These are phyloP conservation scores for Hemileccinum impolitum DNA, from an alignment of 768 basidiomycete genomes.

Conservation along the genomic window DNA sequence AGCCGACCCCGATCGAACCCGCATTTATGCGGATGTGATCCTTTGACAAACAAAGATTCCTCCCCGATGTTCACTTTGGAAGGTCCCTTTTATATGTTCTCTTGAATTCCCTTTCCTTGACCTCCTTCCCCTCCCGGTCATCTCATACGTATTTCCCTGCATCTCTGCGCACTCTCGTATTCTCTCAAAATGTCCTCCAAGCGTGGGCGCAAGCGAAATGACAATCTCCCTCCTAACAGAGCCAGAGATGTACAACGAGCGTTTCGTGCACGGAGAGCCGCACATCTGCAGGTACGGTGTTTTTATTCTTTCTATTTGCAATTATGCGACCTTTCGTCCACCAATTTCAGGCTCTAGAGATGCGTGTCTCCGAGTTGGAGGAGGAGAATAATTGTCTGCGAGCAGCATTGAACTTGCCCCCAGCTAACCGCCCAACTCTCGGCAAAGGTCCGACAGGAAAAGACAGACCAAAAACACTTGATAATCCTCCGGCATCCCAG, in stretches of 20 bases:
- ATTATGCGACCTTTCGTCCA: slow-evolving; percentile 33
- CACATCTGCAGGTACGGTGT: slow-evolving; percentile 70
- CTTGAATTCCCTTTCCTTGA: slow-evolving; percentile 34
- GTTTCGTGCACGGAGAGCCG: slow-evolving; percentile 84
- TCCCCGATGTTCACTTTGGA: slow-evolving; percentile 32
- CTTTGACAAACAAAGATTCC: slow-evolving; percentile 36
- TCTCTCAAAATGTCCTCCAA: slow-evolving; percentile 68
- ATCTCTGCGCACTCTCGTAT: slow-evolving; percentile 6
- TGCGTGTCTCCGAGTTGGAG: slow-evolving; percentile 79
- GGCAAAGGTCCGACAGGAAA: slow-evolving; percentile 88
- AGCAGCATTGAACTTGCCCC: slow-evolving; percentile 67
- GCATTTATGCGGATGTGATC: slow-evolving; percentile 31
- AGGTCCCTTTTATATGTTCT: slow-evolving; percentile 39
- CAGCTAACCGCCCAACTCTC: slow-evolving; percentile 65
- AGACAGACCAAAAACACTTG: slow-evolving; percentile 65
- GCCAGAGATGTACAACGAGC: slow-evolving; percentile 88
- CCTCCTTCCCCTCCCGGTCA: slow-evolving; percentile 31
- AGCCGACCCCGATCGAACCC: slow-evolving; percentile 38
- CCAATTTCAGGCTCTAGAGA: slow-evolving; percentile 65
- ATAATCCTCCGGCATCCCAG: slow-evolving; percentile 31
- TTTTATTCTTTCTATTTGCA: slow-evolving; percentile 37
- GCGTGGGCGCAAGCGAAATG: slow-evolving; percentile 77
- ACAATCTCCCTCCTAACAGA: slow-evolving; percentile 60
- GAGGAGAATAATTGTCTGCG: slow-evolving; percentile 77
- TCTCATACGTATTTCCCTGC: slow-evolving; percentile 18